Evolutionary conservation across 495 filamentous ascomycete species (phyloP).

Genomic region (Penicillium nucicola): DNA sequence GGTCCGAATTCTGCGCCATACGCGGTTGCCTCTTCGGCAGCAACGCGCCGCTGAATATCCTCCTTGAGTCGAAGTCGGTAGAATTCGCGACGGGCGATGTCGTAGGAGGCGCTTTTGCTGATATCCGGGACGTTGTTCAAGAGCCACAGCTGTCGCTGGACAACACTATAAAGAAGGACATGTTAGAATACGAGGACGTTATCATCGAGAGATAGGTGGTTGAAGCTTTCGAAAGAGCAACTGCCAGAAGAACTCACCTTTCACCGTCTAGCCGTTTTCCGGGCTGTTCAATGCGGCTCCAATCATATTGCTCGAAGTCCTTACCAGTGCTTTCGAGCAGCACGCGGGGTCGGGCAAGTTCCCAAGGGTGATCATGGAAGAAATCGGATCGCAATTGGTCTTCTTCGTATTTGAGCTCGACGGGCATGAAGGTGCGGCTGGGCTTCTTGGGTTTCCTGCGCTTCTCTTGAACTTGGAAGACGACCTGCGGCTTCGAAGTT

Average conservation of each 20-base stretch:
- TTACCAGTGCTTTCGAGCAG: slow-evolving; percentile 82
- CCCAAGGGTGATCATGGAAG: slow-evolving; percentile 95
- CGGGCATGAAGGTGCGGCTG: slow-evolving; percentile 75
- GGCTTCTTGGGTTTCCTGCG: slow-evolving; percentile 53
- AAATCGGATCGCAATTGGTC: slow-evolving; percentile 77
- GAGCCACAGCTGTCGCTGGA: slow-evolving; percentile 87
- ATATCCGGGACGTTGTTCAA: slow-evolving; percentile 62
- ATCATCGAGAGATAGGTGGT: not conserved
- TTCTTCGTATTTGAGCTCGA: slow-evolving; percentile 77
- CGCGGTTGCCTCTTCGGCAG: slow-evolving; percentile 80
- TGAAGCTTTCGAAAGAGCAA: not conserved
- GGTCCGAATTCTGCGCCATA: slow-evolving; percentile 86
- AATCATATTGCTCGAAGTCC: slow-evolving; percentile 73
- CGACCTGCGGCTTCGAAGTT: slow-evolving; percentile 31
- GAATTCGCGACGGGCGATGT: slow-evolving; percentile 84
- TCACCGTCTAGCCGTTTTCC: slow-evolving; percentile 81
- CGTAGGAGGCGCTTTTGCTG: slow-evolving; percentile 70
- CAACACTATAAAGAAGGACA: slow-evolving; percentile 58
- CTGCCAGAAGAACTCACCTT: slow-evolving; percentile 51
- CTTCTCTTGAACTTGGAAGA: slow-evolving; percentile 41
- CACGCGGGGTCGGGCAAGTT: slow-evolving; percentile 83
- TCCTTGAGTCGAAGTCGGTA: slow-evolving; percentile 77
- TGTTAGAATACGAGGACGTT: slow-evolving; percentile 16
- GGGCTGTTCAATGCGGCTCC: slow-evolving; percentile 76
- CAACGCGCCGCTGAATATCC: slow-evolving; percentile 80